Evolutionary conservation across 441 rosid species (phyloP), one percentile per base, ranked within the genome.

Genomic region (Breynia disticha): DNA sequence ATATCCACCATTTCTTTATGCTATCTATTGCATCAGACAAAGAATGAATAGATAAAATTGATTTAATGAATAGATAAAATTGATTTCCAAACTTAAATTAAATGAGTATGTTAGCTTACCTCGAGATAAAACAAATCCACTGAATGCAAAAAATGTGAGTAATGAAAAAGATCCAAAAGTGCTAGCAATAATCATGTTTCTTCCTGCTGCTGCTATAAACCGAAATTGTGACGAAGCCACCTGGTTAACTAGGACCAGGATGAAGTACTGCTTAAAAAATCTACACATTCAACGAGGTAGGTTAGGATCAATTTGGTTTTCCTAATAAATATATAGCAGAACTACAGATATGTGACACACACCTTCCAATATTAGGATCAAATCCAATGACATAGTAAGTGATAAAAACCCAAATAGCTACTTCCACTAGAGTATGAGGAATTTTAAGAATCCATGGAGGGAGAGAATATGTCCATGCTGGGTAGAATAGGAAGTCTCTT

Each of bases 361-460:
- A 86, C 95, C 95, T 86, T 69, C 65, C 84, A 16, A 71, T 47
- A 51, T 73, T 67, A 21, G 95, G 87, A 62, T 90, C 97, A 68
- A 67, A 86, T 10, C 95, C 97, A 7, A 82, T 72, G 49, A 78
- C 84, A 56, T 82, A 90, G 61, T 90, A 90, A 18, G 94, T 81
- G 46, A 79, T 8, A 70, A 78, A 66, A 14, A 84, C 76, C 83
- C 87, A 80, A 55, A 84, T 46, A 15, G 73, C 82, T 15, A 81
- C 90, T 67, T 90, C 91, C 38, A 72, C 18, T 16, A 82, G 53
- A 45, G 87, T 67, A 49, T 82, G 59, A 11, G 96, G 97, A 52
- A 84, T 79, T 72, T 84, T 84, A 12, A 90, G 84, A 60, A 90
- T 65, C 94, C 89, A 84, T 50, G 76, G 55, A 38, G 97, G 97